A percentile compares a stretch with the other conserved stretches of the same genome.
phyloP scores from a whole-genome alignment of 2,329 filamentous ascomycete species.

The Beauveria brongniartii region DNA sequence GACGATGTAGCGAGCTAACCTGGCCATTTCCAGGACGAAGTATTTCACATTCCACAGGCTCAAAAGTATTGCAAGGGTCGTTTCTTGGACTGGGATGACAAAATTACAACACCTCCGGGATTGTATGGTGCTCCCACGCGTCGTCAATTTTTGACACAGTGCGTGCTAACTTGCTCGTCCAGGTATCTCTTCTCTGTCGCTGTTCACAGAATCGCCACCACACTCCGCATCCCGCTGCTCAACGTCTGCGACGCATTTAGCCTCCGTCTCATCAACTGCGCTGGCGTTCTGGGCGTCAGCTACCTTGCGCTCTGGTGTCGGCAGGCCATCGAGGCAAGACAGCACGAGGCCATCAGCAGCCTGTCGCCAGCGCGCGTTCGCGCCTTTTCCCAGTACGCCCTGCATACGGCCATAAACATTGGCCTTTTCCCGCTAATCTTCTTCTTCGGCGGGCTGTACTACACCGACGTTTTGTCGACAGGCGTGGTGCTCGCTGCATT shows the following conservation, averaged over 20 bases:
- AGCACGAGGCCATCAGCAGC: slow-evolving; percentile 18
- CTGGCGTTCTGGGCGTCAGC: slow-evolving; percentile 31
- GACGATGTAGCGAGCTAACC: not conserved
- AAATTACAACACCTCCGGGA: slow-evolving; percentile 93
- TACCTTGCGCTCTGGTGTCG: slow-evolving; percentile 44
- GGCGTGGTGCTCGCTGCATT: slow-evolving; percentile 66
- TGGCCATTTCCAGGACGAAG: slow-evolving; percentile 55
- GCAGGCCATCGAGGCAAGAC: slow-evolving; percentile 38
- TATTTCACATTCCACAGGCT: slow-evolving; percentile 86
- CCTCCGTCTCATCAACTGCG: slow-evolving; percentile 42
- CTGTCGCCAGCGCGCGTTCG: slow-evolving; percentile 11
- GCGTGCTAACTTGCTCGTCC: not conserved
- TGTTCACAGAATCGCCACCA: not conserved
- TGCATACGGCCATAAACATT: slow-evolving; percentile 68
- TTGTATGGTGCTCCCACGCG: slow-evolving; percentile 43
- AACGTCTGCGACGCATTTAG: slow-evolving; percentile 21
- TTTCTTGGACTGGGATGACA: slow-evolving; percentile 82
- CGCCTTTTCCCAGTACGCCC: slow-evolving; percentile 31
- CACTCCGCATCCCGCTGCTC: slow-evolving; percentile 1
- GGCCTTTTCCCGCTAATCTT: slow-evolving; percentile 82
- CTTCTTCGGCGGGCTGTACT: slow-evolving; percentile 94
- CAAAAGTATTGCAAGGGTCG: slow-evolving; percentile 73
- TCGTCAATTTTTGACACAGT: not conserved
- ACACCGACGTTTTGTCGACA: slow-evolving; percentile 84
- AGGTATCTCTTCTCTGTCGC: slow-evolving; percentile 38